Base-by-base conservation (phyloP, 768 basidiomycete species). In the Phylloporus sp. region DNA sequence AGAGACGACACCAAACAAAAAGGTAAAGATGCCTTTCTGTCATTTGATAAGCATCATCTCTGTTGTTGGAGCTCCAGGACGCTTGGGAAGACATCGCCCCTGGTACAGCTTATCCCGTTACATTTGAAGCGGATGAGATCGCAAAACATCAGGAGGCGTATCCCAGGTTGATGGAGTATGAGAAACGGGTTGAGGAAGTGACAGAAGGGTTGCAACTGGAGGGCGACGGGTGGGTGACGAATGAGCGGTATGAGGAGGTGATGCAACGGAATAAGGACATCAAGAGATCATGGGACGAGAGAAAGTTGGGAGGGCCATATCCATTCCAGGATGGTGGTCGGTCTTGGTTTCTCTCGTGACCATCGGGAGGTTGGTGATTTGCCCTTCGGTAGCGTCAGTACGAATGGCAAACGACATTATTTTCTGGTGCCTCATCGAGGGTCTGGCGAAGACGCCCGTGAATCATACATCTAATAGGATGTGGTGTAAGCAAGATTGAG, bases 1-100 rank as follows among this genome's bases (percentile, higher is more conserved):
- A 0, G 79, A 72, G 1, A 64, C 23, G 3, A 79, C 23, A 4
- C 85, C 88, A 52, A 84, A 80, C 4, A 77, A 35, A 50, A 80
- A 68, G 0, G 85, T 86, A 66, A 89, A 80, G 5, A 79, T 65
- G 1, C 87, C 87, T 65, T 88, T 80, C 67, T 73, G 31, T 20
- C 27, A 39, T n/a, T 11, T 23, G 6, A 45, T 58, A 23, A 56
- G 39, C 20, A 5, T 10, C 9, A 11, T 28, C 9, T n/a, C 27
- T 34, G 32, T 34, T 40, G 22, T n/a, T 40, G 39, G 39, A 24
- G 22, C 39, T 40, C 12, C 22, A 40, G 10, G 39, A 40, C 11
- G 22, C 11, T 5, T 40, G 39, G 39, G 22, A 24, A 5, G 22
- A 23, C 22, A 24, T 40, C 22, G 20, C 39, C 1, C 39, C 39